Evolutionary conservation across 768 basidiomycete species (phyloP), one percentile per base, ranked within the genome.

Genomic region (Lactarius hengduanensis): DNA sequence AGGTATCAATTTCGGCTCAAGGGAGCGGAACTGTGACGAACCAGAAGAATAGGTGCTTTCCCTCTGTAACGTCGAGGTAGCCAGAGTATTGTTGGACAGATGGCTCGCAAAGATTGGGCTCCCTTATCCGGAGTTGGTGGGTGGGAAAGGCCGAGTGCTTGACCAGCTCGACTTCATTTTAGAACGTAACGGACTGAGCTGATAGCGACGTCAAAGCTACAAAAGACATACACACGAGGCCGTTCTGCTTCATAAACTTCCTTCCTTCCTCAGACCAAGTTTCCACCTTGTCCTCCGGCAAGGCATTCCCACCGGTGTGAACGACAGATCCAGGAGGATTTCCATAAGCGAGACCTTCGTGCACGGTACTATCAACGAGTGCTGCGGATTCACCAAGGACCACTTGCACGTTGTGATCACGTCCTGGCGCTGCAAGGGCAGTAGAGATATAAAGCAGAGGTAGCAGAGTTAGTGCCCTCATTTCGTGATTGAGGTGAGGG

Each of bases 221-320:
- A 20, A 15, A 53, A 53, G 18, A 62, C 89, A 76, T 71, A 93
- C 92, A 93, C 54, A 84, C 77, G 38, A 92, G 71, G n/a, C 83
- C 86, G 57, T 90, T 82, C 77, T 91, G 84, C 74, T 86, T 84
- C 63, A 91, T 80, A 71, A 83, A 91, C 71, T 88, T 79, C 74
- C 80, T 83, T 22, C 88, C 89, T 26, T 84, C 76, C 62, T 87
- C 81, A 34, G 78, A 72, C 89, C 88, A 91, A 69, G 82, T 81
- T 78, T 88, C 58, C 15, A 43, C 59, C 76, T 81, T 83, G 26
- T 80, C 81, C 38, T 76, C 73, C 66, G 80, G 70, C 56, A 82
- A 78, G 4, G 77, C 73, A 71, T 80, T 79, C 75, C 82, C 79
- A 15, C 78, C 73, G 57, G 80, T 78, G 62, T 77, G 77, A 7